Evolutionary conservation across 352 stramenopile genomes (phyloP).

Genomic region (Pythium volutum): DNA sequence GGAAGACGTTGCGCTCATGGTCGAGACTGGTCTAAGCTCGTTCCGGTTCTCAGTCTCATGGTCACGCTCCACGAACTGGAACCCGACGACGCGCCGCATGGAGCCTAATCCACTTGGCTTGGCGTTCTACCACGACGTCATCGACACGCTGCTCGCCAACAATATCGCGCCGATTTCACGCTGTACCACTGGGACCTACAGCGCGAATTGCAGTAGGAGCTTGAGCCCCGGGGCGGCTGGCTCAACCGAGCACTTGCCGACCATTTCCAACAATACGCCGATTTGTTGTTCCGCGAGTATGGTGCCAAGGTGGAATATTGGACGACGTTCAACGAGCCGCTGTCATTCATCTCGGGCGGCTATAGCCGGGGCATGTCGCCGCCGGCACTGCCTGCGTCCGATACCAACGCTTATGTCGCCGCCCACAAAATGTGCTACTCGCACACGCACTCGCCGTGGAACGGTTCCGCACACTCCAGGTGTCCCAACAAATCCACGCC

Average conservation of each 20-base stretch:
- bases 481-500: conserved; percentile 28
- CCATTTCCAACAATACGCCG: conserved; percentile 86
- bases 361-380: conserved; percentile 74
- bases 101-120: conserved; percentile 84
- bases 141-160: conserved; percentile 74
- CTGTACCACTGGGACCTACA: conserved; percentile 97
- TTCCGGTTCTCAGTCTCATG: conserved; percentile 94
- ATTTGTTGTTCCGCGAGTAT: conserved; percentile 89
- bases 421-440: conserved; percentile 91
- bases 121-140: conserved; percentile 90
- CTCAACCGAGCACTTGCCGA: conserved; percentile 49
- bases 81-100: conserved; percentile 44
- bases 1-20: conserved; percentile 92
- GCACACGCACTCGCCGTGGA: conserved; percentile 85
- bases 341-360: conserved; percentile 80
- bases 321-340: conserved; percentile 95
- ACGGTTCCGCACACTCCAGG: conserved; percentile 79
- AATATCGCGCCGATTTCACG: conserved; percentile 90
- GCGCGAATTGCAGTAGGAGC: conserved; percentile 72
- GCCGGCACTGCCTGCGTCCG: conserved; percentile 29
- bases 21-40: conserved; percentile 82
- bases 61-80: conserved; percentile 87
- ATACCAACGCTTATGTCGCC: conserved; percentile 43
- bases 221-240: conserved; percentile 43
- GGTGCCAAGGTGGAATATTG: conserved; percentile 91